phyloP scores from a whole-genome alignment of 2,329 filamentous ascomycete species.

The Aspergillus novoparasiticus region DNA sequence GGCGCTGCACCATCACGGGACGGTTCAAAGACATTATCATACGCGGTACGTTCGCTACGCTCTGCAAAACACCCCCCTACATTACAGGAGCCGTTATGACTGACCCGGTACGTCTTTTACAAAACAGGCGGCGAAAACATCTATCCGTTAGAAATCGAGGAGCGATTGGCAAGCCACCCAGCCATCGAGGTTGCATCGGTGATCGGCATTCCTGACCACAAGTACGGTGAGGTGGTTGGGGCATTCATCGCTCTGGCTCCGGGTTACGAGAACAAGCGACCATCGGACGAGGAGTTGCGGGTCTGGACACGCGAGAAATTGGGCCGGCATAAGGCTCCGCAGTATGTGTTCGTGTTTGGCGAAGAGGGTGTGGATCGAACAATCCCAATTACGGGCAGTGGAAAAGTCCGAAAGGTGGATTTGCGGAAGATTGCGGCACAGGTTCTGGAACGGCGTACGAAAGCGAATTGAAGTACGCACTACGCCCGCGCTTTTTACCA shows the following conservation, averaged over 20 bases:
- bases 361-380: slow-evolving; percentile 54
- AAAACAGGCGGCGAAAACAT: slow-evolving; percentile 67
- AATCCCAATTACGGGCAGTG: slow-evolving; percentile 70
- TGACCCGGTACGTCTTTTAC: background rate
- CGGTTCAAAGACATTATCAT: slow-evolving; percentile 82
- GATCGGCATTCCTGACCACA: slow-evolving; percentile 68
- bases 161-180: slow-evolving; percentile 67
- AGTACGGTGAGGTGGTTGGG: slow-evolving; percentile 73
- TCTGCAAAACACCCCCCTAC: background rate
- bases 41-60: slow-evolving; percentile 50
- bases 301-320: slow-evolving; percentile 65
- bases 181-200: slow-evolving; percentile 67
- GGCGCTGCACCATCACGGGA: slow-evolving; percentile 73
- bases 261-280: slow-evolving; percentile 36
- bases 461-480: background rate
- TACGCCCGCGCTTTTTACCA: background rate
- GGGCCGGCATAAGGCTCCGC: slow-evolving; percentile 69
- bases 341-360: slow-evolving; percentile 76
- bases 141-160: slow-evolving; percentile 75
- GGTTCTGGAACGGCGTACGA: slow-evolving; percentile 37
- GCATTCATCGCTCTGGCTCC: slow-evolving; percentile 55
- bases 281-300: slow-evolving; percentile 58
- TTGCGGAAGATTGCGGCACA: slow-evolving; percentile 53
- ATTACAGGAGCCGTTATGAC: background rate
- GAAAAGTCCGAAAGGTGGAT: slow-evolving; percentile 68